phyloP scores from a whole-genome alignment of 2,329 filamentous ascomycete species.

The Diaporthe amygdali region DNA sequence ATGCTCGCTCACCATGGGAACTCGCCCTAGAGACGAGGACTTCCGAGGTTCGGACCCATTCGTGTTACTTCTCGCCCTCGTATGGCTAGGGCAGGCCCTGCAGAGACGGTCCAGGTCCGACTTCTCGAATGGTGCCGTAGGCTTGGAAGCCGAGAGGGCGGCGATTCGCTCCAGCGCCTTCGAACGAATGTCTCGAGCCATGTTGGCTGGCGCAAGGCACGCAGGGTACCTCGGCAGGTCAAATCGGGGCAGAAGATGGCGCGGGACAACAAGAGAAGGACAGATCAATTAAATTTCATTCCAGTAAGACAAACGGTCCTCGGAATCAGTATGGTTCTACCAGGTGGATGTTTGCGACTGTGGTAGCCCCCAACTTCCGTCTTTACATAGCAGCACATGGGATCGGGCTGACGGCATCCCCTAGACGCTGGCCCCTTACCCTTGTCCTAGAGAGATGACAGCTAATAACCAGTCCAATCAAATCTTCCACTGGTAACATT shows the following conservation, averaged over 20 bases:
- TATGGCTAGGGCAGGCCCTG: constrained; percentile 58
- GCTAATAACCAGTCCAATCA: constrained; percentile 13
- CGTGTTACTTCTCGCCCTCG: constrained; percentile 46
- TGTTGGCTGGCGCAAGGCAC: constrained; percentile 32
- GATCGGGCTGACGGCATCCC: constrained; percentile 24
- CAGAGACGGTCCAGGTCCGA: constrained; percentile 69
- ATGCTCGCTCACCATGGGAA: constrained; percentile 61
- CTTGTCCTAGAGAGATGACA: constrained; percentile 19
- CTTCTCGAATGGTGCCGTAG: constrained; percentile 60
- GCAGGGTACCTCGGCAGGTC: not conserved
- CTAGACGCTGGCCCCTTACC: constrained; percentile 1
- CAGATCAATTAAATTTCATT: not conserved
- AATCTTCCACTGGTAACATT: not conserved
- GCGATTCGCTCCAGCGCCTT: constrained; percentile 71
- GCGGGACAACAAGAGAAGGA: not conserved
- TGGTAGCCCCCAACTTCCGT: not conserved
- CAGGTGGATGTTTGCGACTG: not conserved
- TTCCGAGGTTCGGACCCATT: constrained; percentile 54
- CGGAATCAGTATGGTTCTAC: not conserved
- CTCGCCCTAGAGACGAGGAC: constrained; percentile 51
- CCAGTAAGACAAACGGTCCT: not conserved
- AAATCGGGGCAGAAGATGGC: not conserved
- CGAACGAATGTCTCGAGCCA: constrained; percentile 63
- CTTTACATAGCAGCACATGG: not conserved
- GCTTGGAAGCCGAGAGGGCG: constrained; percentile 61